Evolutionary conservation across 768 basidiomycete species (phyloP), one percentile per base, ranked within the genome.

Genomic region (Tylopilus intermedius): DNA sequence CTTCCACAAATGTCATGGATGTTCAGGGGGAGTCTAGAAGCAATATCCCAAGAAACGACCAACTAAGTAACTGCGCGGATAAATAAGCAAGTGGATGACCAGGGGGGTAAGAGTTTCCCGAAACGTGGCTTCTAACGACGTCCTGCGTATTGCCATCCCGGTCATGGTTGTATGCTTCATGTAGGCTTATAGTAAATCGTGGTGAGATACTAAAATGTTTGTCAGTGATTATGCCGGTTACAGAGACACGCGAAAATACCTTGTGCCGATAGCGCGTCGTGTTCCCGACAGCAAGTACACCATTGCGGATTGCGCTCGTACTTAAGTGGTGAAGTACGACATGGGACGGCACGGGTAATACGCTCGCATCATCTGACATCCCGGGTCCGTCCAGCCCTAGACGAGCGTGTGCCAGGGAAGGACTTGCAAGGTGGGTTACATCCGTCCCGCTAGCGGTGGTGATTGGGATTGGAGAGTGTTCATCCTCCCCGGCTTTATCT

Each of bases 251-350:
- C 43, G 51, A 40, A 43, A 57, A 50, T 63, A 91, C 91, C 86
- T 95, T 98, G 74, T 88, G 82, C 71, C 84, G 76, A 74, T 96
- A 97, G 65, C 94, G 75, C 47, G 86, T 93, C 52, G 94, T 98
- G 54, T 83, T 91, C 26, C 86, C 94, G 5, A 97, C 93, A 37
- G 93, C 94, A 45, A 97, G 70, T 43, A 95, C 91, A 7, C 92
- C 94, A 67, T 94, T 94, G 69, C 84, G 79, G 56, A 98, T 98
- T 47, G 94, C 94, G 62, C 92, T 95, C 56, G 94, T 96, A 56
- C 90, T 90, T 62, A 98, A 71, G 70, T 98, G 94, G 61, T 96
- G 93, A 58, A 98, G 74, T 22, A 97, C 92, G 35, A 92, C 91
- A 72, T 97, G 94, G 35, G 84, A 88, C 21, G 94, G 94, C 21